Percentiles rank a stretch among this genome's conserved stretches.
phyloP scores from a whole-genome alignment of 2,329 filamentous ascomycete species.

The Botrytis fragariae region DNA sequence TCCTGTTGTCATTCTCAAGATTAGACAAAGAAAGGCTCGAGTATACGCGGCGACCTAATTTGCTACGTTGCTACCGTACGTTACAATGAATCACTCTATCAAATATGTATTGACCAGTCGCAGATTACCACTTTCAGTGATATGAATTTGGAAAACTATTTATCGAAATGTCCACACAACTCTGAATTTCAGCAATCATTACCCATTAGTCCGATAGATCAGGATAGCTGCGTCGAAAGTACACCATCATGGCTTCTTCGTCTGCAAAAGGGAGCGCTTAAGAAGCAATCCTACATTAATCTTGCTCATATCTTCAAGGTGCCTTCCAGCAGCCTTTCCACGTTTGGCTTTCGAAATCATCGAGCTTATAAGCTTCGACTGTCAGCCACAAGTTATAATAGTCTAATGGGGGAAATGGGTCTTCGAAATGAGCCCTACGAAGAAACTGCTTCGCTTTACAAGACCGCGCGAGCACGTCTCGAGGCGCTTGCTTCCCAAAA shows the following conservation, averaged over 20 bases:
- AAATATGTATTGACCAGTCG: not conserved
- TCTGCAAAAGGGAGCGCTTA: conserved; percentile 22
- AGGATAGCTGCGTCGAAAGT: not conserved
- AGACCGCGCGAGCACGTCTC: conserved; percentile 14
- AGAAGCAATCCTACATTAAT: conserved; percentile 28
- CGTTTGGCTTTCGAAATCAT: conserved; percentile 11
- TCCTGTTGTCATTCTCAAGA: conserved; percentile 24
- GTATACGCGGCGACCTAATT: conserved; percentile 24
- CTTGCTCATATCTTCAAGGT: conserved; percentile 25
- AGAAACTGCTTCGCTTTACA: conserved; percentile 12
- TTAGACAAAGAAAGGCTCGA: conserved; percentile 22
- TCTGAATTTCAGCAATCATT: conserved; percentile 18
- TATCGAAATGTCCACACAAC: conserved; percentile 7
- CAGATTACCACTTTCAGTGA: conserved; percentile 26
- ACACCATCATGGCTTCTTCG: conserved; percentile 20
- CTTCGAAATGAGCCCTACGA: conserved; percentile 16
- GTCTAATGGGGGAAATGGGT: conserved; percentile 20
- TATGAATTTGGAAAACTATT: conserved; percentile 21
- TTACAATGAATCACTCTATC: not conserved
- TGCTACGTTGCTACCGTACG: conserved; percentile 27
- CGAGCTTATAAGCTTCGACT: conserved; percentile 23
- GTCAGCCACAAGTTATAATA: conserved; percentile 18
- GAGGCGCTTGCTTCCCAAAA: conserved; percentile 3
- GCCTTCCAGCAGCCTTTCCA: conserved; percentile 6
- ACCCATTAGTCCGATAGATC: conserved; percentile 22